Percentiles rank a stretch among this genome's conserved stretches.
Conservation (phyloP, 2,329 filamentous ascomycete genomes). For the Alternaria burnsii region DNA sequence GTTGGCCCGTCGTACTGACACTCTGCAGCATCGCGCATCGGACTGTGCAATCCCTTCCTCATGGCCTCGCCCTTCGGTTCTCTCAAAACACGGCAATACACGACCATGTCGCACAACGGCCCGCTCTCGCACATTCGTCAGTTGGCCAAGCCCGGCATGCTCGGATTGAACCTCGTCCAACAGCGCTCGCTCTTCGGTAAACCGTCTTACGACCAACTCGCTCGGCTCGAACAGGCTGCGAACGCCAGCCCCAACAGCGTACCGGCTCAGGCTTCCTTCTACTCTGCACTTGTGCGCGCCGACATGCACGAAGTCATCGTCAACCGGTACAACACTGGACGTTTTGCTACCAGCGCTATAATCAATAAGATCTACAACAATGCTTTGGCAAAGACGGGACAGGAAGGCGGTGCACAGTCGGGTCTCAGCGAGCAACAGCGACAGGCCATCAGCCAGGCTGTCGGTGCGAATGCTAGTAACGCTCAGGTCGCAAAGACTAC, state of each 20-base stretch:
- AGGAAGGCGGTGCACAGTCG: slow-evolving; percentile 47
- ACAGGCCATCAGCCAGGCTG: slow-evolving; percentile 82
- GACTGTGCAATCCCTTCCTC: slow-evolving; percentile 47
- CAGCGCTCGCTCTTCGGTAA: slow-evolving; percentile 57
- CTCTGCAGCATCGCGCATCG: slow-evolving; percentile 44
- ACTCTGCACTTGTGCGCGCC: slow-evolving; percentile 86
- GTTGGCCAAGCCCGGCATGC: slow-evolving; percentile 39
- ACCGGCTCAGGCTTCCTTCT: slow-evolving; percentile 90
- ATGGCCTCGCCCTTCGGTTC: slow-evolving; percentile 35
- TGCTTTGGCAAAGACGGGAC: slow-evolving; percentile 72
- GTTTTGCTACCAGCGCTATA: slow-evolving; percentile 80
- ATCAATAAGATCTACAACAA: slow-evolving; percentile 82
- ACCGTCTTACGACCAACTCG: slow-evolving; percentile 70
- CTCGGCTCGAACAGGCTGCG: slow-evolving; percentile 86
- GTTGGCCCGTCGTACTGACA: slow-evolving; percentile 8
- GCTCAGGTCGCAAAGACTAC: slow-evolving; percentile 68
- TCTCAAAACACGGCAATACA: slow-evolving; percentile 48
- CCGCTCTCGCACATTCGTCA: slow-evolving; percentile 43
- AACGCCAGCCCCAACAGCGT: slow-evolving; percentile 92
- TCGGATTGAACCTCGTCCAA: slow-evolving; percentile 54
- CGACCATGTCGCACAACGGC: slow-evolving; percentile 49
- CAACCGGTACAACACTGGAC: slow-evolving; percentile 85
- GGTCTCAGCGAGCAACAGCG: slow-evolving; percentile 68
- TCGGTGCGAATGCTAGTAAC: slow-evolving; percentile 75
- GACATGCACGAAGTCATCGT: slow-evolving; percentile 94